Evolutionary conservation across 305 asterid species (phyloP), one percentile per base, ranked within the genome.

Genomic region (Solanum hybrid): DNA sequence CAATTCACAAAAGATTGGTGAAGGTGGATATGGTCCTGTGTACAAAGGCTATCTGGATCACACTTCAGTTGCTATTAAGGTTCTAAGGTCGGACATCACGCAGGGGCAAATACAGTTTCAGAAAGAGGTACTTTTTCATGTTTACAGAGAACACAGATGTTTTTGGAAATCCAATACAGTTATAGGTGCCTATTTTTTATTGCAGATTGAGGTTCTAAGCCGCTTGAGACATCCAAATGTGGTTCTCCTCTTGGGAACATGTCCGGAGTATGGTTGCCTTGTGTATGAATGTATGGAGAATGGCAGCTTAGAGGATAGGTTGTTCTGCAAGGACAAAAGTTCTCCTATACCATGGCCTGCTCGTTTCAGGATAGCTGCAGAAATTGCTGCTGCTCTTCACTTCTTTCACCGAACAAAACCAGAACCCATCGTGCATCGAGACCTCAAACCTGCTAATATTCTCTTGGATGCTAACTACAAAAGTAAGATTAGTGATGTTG

Each of bases 201-300:
- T 86, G 90, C 95, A 96, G 99, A 93, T 97, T 75, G 99, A 96
- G 80, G 97, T 97, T 78, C 90, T 97, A 90, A 93, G 97, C 92
- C 94, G 93, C 60, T 94, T 95, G 97, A 92, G 98, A 87, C 99
- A 96, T 91, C 99, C 99, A 84, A 92, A 96, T 69, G 95, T 96
- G 98, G 99, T 96, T 85, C 96, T 96, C 91, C 97, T 97, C 36
- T 85, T 97, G 86, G 99, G 98, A n/a, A 97, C 97, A 38, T 96
- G 99, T 73, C 97, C 98, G 0, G 98, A 97, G 90, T 92, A 95
- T 6, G 98, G 98, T 34, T 94, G 98, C 94, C 97, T 97, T 42
- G 97, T 95, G 4, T 97, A 97, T 60, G 99, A 97, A 93, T 93
- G 92, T 92, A 94, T 97, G 98, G 95, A 94, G 7, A 95, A 92